These are phyloP conservation scores for Hypoxylon rubiginosum DNA, from an alignment of 2,329 filamentous ascomycete species.

Conservation along the genomic window DNA sequence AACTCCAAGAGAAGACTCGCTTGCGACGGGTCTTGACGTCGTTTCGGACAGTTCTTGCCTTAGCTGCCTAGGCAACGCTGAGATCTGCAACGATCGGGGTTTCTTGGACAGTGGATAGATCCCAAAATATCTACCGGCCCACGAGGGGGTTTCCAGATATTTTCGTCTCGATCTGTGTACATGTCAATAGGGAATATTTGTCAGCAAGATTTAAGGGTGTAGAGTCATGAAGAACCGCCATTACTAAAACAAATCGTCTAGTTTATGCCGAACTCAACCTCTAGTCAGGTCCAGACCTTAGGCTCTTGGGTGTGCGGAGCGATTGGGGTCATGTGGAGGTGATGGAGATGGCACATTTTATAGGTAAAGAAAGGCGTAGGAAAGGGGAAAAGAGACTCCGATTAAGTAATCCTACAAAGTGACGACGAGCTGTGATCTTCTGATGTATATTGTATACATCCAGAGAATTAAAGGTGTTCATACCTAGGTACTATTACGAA, in stretches of 20 bases:
- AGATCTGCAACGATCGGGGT: neutral
- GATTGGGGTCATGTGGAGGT: conserved; percentile 10
- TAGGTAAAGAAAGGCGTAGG: conserved; percentile 1
- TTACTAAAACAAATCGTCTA: neutral
- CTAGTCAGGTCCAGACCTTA: conserved; percentile 20
- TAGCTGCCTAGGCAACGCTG: neutral
- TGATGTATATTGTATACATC: neutral
- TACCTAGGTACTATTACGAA: too few relatives aligned
- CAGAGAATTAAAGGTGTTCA: neutral
- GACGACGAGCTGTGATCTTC: neutral
- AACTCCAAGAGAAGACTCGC: conserved; percentile 9
- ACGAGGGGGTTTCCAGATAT: neutral
- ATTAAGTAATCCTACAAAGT: neutral
- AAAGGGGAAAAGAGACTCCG: too few relatives aligned
- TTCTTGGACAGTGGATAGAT: neutral
- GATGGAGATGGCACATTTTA: neutral
- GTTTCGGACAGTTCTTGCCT: neutral
- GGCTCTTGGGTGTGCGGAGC: conserved; percentile 11
- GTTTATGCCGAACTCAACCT: neutral
- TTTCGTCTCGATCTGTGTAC: neutral
- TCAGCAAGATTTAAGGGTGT: neutral
- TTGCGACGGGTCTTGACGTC: conserved; percentile 12
- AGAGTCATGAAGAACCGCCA: neutral
- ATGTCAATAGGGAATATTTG: neutral
- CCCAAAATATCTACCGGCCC: neutral